Base-by-base conservation (phyloP, 306 rosid species). In the Sindora glabra region DNA sequence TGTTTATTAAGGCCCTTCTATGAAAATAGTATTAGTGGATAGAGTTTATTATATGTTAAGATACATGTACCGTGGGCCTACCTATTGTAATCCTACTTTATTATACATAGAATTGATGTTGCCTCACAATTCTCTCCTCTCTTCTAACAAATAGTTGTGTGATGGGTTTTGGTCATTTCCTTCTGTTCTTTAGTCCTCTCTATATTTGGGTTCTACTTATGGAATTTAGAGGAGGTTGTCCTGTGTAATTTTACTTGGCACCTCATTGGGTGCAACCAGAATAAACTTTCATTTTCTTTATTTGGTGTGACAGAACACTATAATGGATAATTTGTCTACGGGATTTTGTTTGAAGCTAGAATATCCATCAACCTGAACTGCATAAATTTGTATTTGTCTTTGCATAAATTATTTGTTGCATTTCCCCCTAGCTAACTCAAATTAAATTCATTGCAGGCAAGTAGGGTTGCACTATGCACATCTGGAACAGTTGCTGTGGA, bases 401-500 rank as follows among this genome's bases (percentile, higher is more conserved):
- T 55, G 38, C 73, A 36, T 62, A 64, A 62, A 17, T 9, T 8
- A 12, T 36, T 36, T 67, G n/a, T 58, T 42, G 13, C 26, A 60
- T 49, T 47, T 34, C 33, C 8, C 13, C 32, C 56, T 62, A 7
- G 15, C 36, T 72, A 46, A 72, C 16, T 55, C 47, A 55, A 78
- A 34, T 23, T 33, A 30, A 48, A 47, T 38, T 42, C 46, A 10
- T 79, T 72, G 61, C 87, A 88, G 96, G 98, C 94, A 6, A 85
- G 98, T 64, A 86, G 46, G 56, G 94, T 80, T 51, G 96, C 96
- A 0, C 73, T 92, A 56, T 92, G 98, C 67, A 68, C 98, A 62
- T 92, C 96, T 10, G 98, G 98, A 54, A 88, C 98, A 9, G 94
- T 77, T 41, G 85, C 88, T 53, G 73, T 79, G 41, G 96, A 86